Evolutionary conservation across 352 stramenopile species (phyloP).

Genomic region (Pythium coloratum): DNA sequence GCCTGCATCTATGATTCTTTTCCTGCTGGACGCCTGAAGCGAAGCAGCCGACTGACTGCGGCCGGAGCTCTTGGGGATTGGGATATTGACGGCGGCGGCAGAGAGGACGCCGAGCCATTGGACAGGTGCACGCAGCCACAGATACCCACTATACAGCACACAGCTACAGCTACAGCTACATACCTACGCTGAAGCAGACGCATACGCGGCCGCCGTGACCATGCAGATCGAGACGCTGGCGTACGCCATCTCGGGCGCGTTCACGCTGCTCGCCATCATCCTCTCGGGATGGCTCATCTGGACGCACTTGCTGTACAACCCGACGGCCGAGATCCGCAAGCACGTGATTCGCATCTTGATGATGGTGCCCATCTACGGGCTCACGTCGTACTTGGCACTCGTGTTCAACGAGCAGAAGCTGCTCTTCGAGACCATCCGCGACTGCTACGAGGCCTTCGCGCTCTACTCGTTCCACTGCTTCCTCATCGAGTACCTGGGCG

Average conservation of each 20-base stretch:
- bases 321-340: constrained; percentile 79
- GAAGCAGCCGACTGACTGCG: constrained; percentile 4
- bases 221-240: constrained; percentile 89
- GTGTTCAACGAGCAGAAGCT: constrained; percentile 90
- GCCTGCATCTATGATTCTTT: constrained; percentile 5
- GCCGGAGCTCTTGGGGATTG: neutral
- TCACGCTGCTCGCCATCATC: constrained; percentile 84
- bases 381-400: constrained; percentile 90
- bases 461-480: constrained; percentile 95
- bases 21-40: neutral
- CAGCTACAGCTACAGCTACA: no score
- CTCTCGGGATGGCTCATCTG: constrained; percentile 87
- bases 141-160: neutral
- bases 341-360: constrained; percentile 93
- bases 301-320: constrained; percentile 88
- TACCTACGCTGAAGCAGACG: neutral
- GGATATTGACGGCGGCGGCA: constrained; percentile 1
- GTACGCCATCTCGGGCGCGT: constrained; percentile 85
- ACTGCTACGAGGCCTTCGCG: constrained; percentile 93
- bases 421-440: constrained; percentile 88
- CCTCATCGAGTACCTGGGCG: constrained; percentile 87
- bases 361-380: constrained; percentile 93
- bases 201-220: neutral
- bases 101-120: neutral
- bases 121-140: neutral